Evolutionary conservation across 257 asterid genomes (phyloP), one percentile per base, ranked within the genome.

Genomic region (Scutellaria minor): DNA sequence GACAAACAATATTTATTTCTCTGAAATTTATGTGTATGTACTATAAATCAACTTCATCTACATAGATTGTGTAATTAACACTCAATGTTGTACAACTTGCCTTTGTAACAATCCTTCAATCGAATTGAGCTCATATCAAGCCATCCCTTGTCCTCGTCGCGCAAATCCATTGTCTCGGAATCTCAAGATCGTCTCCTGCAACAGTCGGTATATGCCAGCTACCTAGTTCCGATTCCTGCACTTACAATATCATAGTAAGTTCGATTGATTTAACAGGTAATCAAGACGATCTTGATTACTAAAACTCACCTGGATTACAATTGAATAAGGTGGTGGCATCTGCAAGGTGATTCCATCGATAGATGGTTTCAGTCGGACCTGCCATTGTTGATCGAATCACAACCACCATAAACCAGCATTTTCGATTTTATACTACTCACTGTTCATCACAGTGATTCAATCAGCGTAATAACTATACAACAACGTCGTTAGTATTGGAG

Each of bases 241-340:
- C 67, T 72, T 68, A 46, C 68, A 72, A 40, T 62, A 31, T 31
- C 37, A 31, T 3, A 3, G 5, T 31, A 31, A 31, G 37, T 31
- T 31, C 0, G 37, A 31, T 31, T 31, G 37, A 31, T 31, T 31
- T 31, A 31, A 4, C 37, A 31, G 37, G 37, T 4, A 31, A 31
- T 31, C 37, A 31, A 31, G 5, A 18, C 18, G 18, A 18, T 18
- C 18, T 18, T 18, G 18, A 18, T 18, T 18, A 18, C 18, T 18
- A 18, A 18, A 18, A 18, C 18, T 18, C 56, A 87, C 97, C 92
- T 91, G 96, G 73, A 84, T 80, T 71, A 91, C 95, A 52, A 64
- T 75, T 40, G 97, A 91, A 81, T 89, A 91, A 10, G 90, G 90
- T 31, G 96, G 97, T 41, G 97, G 97, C 97, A 89, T 89, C 75